These are phyloP conservation scores for Solanum sejunctum DNA, from an alignment of 257 asterid genomes.

Conservation along the genomic window DNA sequence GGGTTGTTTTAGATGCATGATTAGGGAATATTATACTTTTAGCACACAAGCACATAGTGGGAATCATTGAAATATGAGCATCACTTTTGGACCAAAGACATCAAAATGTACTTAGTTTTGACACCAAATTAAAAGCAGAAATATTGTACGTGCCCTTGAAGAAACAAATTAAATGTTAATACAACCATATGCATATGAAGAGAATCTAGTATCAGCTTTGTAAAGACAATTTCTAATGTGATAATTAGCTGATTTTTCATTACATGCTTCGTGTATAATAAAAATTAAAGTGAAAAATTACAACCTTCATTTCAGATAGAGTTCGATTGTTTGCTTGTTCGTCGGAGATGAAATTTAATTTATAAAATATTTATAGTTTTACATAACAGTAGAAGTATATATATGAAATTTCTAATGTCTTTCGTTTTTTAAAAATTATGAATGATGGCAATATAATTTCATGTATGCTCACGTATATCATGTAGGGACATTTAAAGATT, in stretches of 20 bases:
- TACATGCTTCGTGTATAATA: background rate
- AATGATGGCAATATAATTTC: too few species aligned
- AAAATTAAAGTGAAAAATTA: too few species aligned
- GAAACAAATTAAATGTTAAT: background rate
- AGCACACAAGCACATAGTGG: constrained; percentile 8
- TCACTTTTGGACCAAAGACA: background rate
- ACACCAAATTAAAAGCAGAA: background rate
- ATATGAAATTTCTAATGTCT: too few species aligned
- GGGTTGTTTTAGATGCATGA: background rate
- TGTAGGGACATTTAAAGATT: too few species aligned
- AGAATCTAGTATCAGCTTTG: background rate
- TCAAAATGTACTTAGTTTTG: background rate
- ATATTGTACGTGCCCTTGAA: background rate
- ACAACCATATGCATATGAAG: background rate
- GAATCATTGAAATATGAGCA: constrained; percentile 20
- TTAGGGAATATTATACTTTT: background rate
- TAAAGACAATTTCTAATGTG: background rate
- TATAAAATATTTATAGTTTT: too few species aligned
- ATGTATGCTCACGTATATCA: too few species aligned
- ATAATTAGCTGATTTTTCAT: background rate
- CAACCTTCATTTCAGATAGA: too few species aligned
- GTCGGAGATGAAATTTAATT: too few species aligned
- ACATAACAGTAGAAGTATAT: too few species aligned
- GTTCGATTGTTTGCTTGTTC: too few species aligned
- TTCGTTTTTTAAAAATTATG: too few species aligned